phyloP scores from a whole-genome alignment of 2,329 filamentous ascomycete species.

The Fusarium chuoi region DNA sequence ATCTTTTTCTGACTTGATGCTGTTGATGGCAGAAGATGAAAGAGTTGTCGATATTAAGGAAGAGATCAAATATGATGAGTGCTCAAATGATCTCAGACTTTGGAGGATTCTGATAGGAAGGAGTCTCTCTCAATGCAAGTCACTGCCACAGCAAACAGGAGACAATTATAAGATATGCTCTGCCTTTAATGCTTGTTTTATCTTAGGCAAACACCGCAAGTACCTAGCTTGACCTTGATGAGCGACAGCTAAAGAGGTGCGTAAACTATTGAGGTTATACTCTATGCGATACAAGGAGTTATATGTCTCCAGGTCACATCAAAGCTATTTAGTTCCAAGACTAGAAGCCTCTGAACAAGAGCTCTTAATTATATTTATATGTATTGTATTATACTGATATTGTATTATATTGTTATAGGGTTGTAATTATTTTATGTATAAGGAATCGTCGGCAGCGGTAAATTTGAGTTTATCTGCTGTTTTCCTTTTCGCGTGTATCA shows the following conservation, averaged over 20 bases:
- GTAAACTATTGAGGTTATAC: not conserved
- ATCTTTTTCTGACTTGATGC: not conserved
- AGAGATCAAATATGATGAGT: not conserved
- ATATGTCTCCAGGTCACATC: not conserved
- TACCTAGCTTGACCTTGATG: not conserved
- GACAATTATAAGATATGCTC: not conserved
- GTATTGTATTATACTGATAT: not conserved
- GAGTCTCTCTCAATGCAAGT: not conserved
- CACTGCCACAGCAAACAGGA: not conserved
- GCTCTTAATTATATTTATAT: not conserved
- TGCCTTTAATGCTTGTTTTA: not conserved
- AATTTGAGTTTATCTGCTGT: not conserved
- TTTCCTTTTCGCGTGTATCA: not conserved
- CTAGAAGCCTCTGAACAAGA: not conserved
- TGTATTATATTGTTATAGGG: not conserved
- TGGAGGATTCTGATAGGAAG: not conserved
- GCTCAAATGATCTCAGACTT: not conserved
- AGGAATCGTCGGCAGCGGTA: not conserved
- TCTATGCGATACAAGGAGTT: not conserved
- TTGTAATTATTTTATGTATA: not conserved
- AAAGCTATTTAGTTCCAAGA: not conserved
- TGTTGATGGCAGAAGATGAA: not conserved
- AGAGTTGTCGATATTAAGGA: not conserved
- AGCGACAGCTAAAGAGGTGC: not conserved
- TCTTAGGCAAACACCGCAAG: not conserved